Base-by-base conservation (phyloP, 1,284 basidiomycete species). In the Ustilago bromivora region DNA sequence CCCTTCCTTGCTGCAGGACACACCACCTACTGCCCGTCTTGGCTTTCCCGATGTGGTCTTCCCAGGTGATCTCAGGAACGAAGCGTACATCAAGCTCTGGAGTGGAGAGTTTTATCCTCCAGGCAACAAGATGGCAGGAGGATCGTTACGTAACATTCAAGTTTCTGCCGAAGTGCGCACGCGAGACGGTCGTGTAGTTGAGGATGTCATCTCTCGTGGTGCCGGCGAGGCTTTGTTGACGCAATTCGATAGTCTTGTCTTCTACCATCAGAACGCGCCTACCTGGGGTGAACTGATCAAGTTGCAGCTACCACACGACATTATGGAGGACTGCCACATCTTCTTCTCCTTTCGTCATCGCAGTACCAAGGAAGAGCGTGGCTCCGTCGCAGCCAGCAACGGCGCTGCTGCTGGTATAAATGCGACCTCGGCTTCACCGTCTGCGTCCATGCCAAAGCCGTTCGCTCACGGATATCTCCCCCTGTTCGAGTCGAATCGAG, bases 31-130 rank as follows among this genome's bases (percentile, higher is more conserved):
- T 1, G 88, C 93, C 19, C 92, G 95, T 7, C 91, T 99, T n/a
- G 95, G 95, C 34, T 99, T 99, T 84, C 94, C 96, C 0, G 96
- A 98, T 81, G 95, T 97, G 2, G 95, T 97, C 10, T 95, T 96
- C 83, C 96, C 96, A 1, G 94, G 93, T 9, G 93, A 95, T 76
- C 88, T 90, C n/a, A 91, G 96, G 23, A 98, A 98, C 83, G 96
- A 98, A 82, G 89, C 97, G 9, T 98, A 98, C 87, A 90, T 98
- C 88, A 97, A 87, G 72, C 79, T 84, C 5, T 84, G 82, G 81
- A 82, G 80, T 38, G 82, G 82, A 28, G 81, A 84, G 38, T 84
- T 84, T 63, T 81, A 71, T 52, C 82, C 82, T 19, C 28, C 67
- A 9, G 74, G 80, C 12, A 76, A 61, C 68, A 84, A 81, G 66